phyloP scores from a whole-genome alignment of 306 rosid species.

The Inga laurina region DNA sequence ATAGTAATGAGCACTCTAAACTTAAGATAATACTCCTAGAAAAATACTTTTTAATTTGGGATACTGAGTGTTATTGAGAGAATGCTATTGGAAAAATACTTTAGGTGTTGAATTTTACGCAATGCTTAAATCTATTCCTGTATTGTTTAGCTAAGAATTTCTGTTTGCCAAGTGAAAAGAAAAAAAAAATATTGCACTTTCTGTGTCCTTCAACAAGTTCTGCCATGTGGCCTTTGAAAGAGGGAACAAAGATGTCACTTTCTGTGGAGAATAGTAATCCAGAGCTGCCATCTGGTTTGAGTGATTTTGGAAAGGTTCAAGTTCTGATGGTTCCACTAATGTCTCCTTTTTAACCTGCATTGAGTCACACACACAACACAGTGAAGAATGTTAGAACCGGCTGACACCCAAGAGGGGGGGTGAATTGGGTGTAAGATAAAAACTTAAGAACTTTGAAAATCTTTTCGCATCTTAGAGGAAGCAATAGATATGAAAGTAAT shows the following conservation, averaged over 20 bases:
- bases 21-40: neutral
- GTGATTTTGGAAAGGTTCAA: conserved; percentile 64
- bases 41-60: too few species aligned
- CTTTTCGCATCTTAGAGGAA: too few species aligned
- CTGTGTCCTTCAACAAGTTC: conserved; percentile 82
- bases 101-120: too few species aligned
- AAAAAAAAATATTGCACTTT: conserved; percentile 38
- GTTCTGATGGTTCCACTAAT: conserved; percentile 61
- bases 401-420: too few species aligned
- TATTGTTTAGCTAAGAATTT: neutral
- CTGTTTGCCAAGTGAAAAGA: neutral
- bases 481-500: too few species aligned
- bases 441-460: too few species aligned
- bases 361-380: neutral
- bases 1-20: neutral
- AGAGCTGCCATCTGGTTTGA: conserved; percentile 79
- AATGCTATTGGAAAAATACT: too few species aligned
- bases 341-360: conserved; percentile 64
- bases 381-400: too few species aligned
- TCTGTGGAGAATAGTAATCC: conserved; percentile 74
- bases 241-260: conserved; percentile 70
- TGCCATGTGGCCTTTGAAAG: conserved; percentile 79
- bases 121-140: neutral
- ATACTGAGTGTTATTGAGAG: neutral
- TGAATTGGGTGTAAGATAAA: too few species aligned